Conservation (phyloP, 2,329 filamentous ascomycete species). For the Sclerotinia borealis region DNA sequence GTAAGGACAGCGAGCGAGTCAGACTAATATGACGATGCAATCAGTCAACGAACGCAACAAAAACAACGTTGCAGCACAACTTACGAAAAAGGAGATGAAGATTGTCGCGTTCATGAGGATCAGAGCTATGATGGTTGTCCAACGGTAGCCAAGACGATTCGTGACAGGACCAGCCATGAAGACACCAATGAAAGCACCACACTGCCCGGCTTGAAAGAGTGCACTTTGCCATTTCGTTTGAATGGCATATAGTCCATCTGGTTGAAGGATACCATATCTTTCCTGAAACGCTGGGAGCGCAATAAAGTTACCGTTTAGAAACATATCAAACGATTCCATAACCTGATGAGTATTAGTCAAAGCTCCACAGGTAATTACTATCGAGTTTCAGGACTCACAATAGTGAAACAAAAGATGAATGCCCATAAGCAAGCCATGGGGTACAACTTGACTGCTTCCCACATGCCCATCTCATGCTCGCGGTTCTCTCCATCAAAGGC, state of each 20-base stretch:
- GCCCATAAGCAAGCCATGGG: constrained; percentile 49
- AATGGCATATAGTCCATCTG: constrained; percentile 35
- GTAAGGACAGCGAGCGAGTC: constrained; percentile 33
- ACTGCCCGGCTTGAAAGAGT: constrained; percentile 47
- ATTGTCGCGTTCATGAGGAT: constrained; percentile 47
- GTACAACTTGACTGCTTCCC: constrained; percentile 45
- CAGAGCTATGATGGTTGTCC: constrained; percentile 48
- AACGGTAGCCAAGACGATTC: constrained; percentile 53
- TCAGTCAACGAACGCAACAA: neutral
- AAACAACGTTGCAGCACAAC: constrained; percentile 23
- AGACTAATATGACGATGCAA: neutral
- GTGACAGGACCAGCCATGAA: constrained; percentile 56
- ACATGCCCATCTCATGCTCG: constrained; percentile 45
- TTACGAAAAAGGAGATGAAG: constrained; percentile 40
- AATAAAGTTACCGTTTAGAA: constrained; percentile 54
- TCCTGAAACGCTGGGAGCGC: constrained; percentile 42
- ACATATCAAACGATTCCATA: constrained; percentile 60
- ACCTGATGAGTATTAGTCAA: constrained; percentile 36
- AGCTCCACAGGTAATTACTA: neutral
- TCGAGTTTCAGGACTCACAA: constrained; percentile 35
- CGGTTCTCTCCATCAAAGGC: constrained; percentile 45
- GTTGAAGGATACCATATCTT: neutral
- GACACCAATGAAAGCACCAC: constrained; percentile 55
- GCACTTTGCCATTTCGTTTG: constrained; percentile 51
- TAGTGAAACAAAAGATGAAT: constrained; percentile 50